A percentile compares a stretch with the other conserved stretches of the same genome.
Evolutionary conservation across 371 early-diverging fungal genomes (phyloP).

Genomic region (Rhizopus stolonifer): DNA sequence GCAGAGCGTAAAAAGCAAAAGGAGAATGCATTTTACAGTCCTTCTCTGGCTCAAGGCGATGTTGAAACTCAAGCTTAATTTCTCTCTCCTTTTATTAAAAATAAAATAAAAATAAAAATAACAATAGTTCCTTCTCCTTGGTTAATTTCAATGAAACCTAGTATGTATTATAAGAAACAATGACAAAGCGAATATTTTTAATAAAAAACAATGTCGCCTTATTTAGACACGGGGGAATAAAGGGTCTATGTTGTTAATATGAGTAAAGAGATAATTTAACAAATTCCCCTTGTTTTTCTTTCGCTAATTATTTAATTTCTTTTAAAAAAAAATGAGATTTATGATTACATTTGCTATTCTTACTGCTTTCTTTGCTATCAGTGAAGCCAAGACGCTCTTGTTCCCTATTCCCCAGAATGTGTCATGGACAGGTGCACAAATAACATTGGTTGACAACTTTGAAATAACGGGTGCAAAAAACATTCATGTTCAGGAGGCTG

Average conservation of each 20-base stretch:
- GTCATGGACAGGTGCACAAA: conserved; percentile 35
- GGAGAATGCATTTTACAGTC: neutral
- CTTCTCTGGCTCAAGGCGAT: neutral
- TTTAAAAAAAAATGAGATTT: conserved; percentile 29
- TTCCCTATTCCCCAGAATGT: conserved; percentile 47
- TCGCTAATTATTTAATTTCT: neutral
- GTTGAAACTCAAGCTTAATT: conserved; percentile 2
- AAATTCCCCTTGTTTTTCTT: neutral
- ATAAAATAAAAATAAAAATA: too few species aligned
- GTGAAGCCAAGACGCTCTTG: conserved; percentile 37
- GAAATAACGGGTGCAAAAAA: conserved; percentile 26
- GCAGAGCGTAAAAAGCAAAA: conserved; percentile 25
- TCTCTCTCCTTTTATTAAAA: neutral
- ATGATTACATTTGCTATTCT: conserved; percentile 19
- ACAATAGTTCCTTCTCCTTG: neutral
- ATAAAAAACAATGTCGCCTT: too few species aligned
- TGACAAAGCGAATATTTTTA: too few species aligned
- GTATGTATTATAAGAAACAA: too few species aligned
- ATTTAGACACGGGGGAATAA: too few species aligned
- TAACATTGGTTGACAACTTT: conserved; percentile 22
- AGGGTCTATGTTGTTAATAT: too few species aligned
- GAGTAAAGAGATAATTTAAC: too few species aligned
- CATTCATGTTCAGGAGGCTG: conserved; percentile 33
- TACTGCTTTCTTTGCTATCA: conserved; percentile 21
- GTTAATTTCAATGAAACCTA: too few species aligned